phyloP scores from a whole-genome alignment of 2,329 filamentous ascomycete genomes.

The Alternaria solani region DNA sequence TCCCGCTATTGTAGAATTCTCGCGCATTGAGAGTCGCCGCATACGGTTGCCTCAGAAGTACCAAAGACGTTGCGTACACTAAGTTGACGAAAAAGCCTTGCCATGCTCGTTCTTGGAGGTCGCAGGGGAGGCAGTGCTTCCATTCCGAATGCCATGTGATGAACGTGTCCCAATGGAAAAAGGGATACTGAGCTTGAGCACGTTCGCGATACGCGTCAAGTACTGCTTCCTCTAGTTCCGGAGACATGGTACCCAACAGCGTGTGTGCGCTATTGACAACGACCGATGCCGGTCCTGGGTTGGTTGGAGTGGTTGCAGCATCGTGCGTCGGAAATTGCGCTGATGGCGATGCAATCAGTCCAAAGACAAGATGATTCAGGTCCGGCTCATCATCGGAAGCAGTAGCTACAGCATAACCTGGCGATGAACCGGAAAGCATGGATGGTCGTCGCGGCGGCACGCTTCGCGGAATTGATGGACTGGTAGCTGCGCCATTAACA shows the following conservation, averaged over 20 bases:
- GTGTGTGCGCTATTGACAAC: constrained; percentile 11
- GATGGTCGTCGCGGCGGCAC: constrained; percentile 5
- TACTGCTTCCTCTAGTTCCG: constrained; percentile 15
- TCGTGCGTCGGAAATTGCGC: not conserved
- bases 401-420: constrained; percentile 9
- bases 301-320: not conserved
- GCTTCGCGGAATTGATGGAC: not conserved
- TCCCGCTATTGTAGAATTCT: constrained; percentile 22
- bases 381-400: constrained; percentile 13
- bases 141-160: constrained; percentile 22
- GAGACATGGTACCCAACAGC: constrained; percentile 15
- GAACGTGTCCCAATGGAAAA: constrained; percentile 29
- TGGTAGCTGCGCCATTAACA: not conserved
- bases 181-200: constrained; percentile 30
- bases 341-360: constrained; percentile 24
- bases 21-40: constrained; percentile 14
- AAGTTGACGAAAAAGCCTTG: constrained; percentile 32
- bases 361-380: constrained; percentile 24
- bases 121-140: constrained; percentile 15
- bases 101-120: constrained; percentile 18
- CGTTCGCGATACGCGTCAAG: constrained; percentile 29
- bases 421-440: constrained; percentile 12
- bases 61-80: constrained; percentile 24
- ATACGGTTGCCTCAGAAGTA: constrained; percentile 19
- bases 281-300: not conserved